Base-by-base conservation (phyloP, 2,329 filamentous ascomycete genomes). In the Emmonsia crescens region DNA sequence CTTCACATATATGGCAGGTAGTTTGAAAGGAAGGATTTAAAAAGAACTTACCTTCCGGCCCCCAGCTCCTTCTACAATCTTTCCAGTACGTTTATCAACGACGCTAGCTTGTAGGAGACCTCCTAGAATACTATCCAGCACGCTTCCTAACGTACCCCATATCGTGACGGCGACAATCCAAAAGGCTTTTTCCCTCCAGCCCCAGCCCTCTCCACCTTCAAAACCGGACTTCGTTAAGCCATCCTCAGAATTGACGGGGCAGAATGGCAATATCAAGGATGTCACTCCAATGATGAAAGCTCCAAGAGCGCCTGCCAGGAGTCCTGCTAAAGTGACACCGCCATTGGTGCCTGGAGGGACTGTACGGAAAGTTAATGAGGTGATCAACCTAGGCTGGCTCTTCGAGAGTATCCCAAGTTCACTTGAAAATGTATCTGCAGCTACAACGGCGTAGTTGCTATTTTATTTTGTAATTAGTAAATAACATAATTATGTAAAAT, bases 291-390 rank as follows among this genome's bases (percentile, higher is more conserved):
- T 80, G 61, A 82, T 75, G 46, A 88, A 82, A 10, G 89, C 87
- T 2, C 92, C 92, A 0, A 89, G 72, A 24, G 89, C 73, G 0
- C 91, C 92, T 1, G 91, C 89, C 0, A 79, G 76, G 0, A 96
- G 78, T 0, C 94, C 94, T 54, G 84, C 78, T 0, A 85, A 67
- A 0, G 91, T 95, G 9, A 99, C 89, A 19, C 93, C 94, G 38
- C 94, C 94, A 71, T 99, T 99, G 49, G 94, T 97, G 57, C 94
- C 94, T 1, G 84, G 87, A 0, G 94, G 92, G 0, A 97, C 94
- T 65, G 84, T 82, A 63, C 89, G 86, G 69, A 94, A 81, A 4
- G 77, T 85, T 19, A 82, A 85, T 16, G 89, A 92, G 3, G 91
- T 96, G 71, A 99, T 93, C 44, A 99, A 83, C 42, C 92, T 85